Base-by-base conservation (phyloP, 2,329 filamentous ascomycete genomes). In the Xylariomycetidae sp. region DNA sequence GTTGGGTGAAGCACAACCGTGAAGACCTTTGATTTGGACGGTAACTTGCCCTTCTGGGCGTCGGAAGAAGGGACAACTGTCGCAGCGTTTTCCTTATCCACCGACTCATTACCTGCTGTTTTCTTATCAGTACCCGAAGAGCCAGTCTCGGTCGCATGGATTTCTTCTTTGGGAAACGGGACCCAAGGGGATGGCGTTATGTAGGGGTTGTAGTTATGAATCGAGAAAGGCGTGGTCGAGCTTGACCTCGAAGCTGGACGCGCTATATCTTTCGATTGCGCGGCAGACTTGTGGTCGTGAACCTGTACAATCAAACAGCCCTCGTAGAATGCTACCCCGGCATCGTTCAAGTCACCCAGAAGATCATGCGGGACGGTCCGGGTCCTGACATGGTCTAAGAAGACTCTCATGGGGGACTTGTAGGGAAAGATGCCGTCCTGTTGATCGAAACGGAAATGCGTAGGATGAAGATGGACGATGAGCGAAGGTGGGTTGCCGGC, bases 401-500 rank as follows among this genome's bases (percentile, higher is more conserved):
- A 72, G 13, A 85, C 62, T 48, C 74, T 79, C 89, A 96, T 95
- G 16, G 92, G 88, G 14, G 88, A 95, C 50, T 86, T 85, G 60
- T 96, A 96, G 5, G 77, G 74, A 50, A 95, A 95, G 54, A 85
- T 90, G 52, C 89, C 85, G 58, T 95, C 88, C 60, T 95, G 90
- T 50, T 88, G 79, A 48, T 96, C 90, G 62, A 98, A 94, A 37
- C 84, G 79, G 56, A 95, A 96, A 60, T 95, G 82, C 4, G 76
- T 87, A 8, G 79, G 72, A 54, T 95, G 81, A 19, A 98, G 68
- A 57, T 95, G 89, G 16, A 98, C 68, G 31, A 90, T 78, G 16
- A 98, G 68, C 4, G 90, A 96, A 0, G 92, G 89, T 7, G 81
- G 76, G 31, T 71, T 71, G 68, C 86, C 52, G 62, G 70, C 70